phyloP scores from a whole-genome alignment of 2,329 filamentous ascomycete species.

The Aaosphaeria pasadenensis region DNA sequence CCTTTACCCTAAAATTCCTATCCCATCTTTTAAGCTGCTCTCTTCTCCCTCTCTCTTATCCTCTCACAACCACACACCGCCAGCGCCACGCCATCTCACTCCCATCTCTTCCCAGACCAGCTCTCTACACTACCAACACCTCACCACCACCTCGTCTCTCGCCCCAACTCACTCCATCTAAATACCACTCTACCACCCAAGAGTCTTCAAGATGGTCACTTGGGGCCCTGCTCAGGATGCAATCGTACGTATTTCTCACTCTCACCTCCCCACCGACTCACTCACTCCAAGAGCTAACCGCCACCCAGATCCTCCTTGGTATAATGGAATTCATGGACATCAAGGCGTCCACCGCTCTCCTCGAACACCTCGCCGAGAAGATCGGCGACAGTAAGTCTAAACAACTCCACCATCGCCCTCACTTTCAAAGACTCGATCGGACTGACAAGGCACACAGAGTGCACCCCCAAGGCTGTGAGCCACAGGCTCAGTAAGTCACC shows the following conservation, averaged over 20 bases:
- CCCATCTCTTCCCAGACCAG: neutral
- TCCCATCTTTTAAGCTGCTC: no score
- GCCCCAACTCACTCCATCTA: neutral
- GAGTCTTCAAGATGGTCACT: constrained; percentile 11
- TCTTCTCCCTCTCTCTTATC: neutral
- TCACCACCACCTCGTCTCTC: neutral
- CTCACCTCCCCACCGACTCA: neutral
- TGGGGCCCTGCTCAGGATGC: constrained; percentile 21
- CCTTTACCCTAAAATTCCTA: no score
- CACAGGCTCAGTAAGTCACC: constrained; percentile 12
- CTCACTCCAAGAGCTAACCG: constrained; percentile 1
- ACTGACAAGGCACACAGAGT: constrained; percentile 10
- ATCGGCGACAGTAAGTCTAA: constrained; percentile 16
- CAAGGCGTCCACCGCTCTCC: constrained; percentile 7
- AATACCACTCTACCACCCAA: neutral
- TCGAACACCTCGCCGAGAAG: constrained; percentile 11
- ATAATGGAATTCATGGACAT: constrained; percentile 18
- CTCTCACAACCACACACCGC: neutral
- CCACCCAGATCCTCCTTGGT: constrained; percentile 14
- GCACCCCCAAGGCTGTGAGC: constrained; percentile 24
- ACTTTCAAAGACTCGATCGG: neutral
- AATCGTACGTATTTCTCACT: constrained; percentile 8
- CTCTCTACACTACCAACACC: constrained; percentile 9
- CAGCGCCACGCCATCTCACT: neutral
- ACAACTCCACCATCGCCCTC: neutral